Conservation (phyloP, 2,329 filamentous ascomycete genomes). For the Trichophyton benhamiae region DNA sequence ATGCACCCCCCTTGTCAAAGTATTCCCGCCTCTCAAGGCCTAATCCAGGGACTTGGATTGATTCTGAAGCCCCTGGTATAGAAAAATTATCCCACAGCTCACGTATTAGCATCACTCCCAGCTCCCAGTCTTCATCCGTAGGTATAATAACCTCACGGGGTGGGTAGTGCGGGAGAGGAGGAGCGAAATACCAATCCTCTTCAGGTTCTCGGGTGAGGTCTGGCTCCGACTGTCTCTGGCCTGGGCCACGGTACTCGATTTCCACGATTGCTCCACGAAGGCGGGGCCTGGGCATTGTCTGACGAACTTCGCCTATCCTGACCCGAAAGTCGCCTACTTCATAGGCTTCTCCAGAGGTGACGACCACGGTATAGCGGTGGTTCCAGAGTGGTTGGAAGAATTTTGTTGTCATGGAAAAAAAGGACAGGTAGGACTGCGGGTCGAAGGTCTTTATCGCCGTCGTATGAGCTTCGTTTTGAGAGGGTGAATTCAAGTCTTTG, state of each 20-base stretch:
- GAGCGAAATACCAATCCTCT: neutral
- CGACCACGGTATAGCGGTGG: conserved; percentile 28
- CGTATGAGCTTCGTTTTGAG: neutral
- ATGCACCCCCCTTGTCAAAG: conserved; percentile 1
- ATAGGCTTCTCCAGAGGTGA: conserved; percentile 27
- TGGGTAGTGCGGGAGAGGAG: neutral
- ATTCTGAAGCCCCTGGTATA: conserved; percentile 28
- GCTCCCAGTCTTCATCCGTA: conserved; percentile 26
- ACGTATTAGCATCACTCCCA: conserved; percentile 29
- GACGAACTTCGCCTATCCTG: conserved; percentile 32
- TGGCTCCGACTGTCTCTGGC: neutral
- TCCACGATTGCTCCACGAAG: conserved; percentile 35
- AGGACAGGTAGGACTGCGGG: conserved; percentile 22
- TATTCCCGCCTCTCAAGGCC: conserved; percentile 27
- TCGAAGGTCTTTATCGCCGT: conserved; percentile 29
- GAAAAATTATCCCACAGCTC: conserved; percentile 32
- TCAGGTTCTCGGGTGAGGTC: neutral
- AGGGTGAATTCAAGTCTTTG: neutral
- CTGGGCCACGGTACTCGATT: conserved; percentile 31
- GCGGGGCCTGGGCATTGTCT: conserved; percentile 26
- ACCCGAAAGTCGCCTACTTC: conserved; percentile 34
- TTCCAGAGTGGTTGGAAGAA: conserved; percentile 34
- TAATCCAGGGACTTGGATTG: conserved; percentile 31
- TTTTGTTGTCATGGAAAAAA: conserved; percentile 31
- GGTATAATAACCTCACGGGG: conserved; percentile 9